Conservation (phyloP, 164 flowering plant species). For the Umbellularia californica region DNA sequence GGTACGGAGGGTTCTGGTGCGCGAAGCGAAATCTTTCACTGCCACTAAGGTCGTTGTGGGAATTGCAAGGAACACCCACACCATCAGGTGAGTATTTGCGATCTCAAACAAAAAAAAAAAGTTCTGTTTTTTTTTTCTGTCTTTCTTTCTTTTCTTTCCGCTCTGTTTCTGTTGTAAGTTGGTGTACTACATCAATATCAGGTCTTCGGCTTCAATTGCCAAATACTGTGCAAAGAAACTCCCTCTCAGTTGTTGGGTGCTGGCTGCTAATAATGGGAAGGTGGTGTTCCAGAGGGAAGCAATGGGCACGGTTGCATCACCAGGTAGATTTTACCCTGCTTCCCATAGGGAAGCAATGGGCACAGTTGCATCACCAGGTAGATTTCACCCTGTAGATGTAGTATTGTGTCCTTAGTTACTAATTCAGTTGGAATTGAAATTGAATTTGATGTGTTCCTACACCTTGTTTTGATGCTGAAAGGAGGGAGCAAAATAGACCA, state of each 20-base stretch:
- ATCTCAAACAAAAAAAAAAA: neutral
- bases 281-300: slow-evolving; percentile 60
- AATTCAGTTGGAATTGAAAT: neutral
- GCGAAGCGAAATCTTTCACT: slow-evolving; percentile 55
- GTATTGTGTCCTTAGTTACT: too few relatives aligned
- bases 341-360: slow-evolving; percentile 47
- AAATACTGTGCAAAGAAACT: slow-evolving; percentile 79
- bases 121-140: neutral
- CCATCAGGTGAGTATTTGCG: slow-evolving; percentile 16
- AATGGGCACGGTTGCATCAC: neutral
- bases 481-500: neutral
- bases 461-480: neutral
- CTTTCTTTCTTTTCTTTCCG: neutral
- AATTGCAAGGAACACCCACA: slow-evolving; percentile 39
- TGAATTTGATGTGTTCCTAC: neutral
- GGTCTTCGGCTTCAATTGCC: slow-evolving; percentile 65
- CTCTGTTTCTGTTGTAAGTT: neutral
- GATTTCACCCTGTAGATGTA: neutral
- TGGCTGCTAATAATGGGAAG: slow-evolving; percentile 87
- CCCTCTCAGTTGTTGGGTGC: slow-evolving; percentile 51
- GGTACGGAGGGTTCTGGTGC: slow-evolving; percentile 49
- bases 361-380: neutral
- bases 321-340: neutral
- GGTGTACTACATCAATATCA: neutral
- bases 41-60: slow-evolving; percentile 72